phyloP scores from a whole-genome alignment of 805 yeast species.

The Candida dajiaensis region DNA sequence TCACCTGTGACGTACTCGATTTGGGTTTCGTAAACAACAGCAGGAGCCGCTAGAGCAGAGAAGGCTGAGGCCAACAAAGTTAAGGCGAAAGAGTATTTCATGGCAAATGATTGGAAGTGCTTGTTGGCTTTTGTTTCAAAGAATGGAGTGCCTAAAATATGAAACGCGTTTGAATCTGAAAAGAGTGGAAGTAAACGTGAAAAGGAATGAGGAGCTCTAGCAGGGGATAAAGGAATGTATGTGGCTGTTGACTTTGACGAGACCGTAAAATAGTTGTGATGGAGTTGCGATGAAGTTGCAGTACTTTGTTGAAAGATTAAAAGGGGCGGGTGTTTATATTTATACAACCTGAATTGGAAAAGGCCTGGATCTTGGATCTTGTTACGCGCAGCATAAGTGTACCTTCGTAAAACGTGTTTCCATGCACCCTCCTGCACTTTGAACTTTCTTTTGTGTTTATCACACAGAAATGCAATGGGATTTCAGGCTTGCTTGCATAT shows the following conservation, averaged over 20 bases:
- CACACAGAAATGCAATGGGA: background rate
- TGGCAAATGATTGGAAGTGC: slow-evolving; percentile 5
- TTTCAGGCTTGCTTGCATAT: background rate
- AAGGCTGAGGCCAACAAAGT: slow-evolving; percentile 22
- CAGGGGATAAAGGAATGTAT: background rate
- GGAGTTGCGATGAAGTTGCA: background rate
- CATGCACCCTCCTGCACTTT: background rate
- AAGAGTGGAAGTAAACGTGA: background rate
- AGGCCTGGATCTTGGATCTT: background rate
- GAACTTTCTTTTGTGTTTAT: background rate
- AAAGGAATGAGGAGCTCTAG: background rate
- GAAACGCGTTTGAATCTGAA: background rate
- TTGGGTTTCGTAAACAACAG: slow-evolving; percentile 22
- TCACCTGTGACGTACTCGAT: slow-evolving; percentile 23
- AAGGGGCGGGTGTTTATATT: background rate
- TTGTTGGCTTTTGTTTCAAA: background rate
- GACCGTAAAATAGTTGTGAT: background rate
- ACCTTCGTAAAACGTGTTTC: background rate
- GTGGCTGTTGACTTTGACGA: background rate
- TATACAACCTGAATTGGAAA: no score
- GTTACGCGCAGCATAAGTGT: background rate
- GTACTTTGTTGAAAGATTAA: background rate
- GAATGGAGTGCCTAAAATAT: background rate
- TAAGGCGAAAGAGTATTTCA: slow-evolving; percentile 21
- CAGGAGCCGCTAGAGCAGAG: slow-evolving; percentile 24